Evolutionary conservation across 305 asterid genomes (phyloP), one percentile per base, ranked within the genome.

Genomic region (Stenogyne calaminthoides): DNA sequence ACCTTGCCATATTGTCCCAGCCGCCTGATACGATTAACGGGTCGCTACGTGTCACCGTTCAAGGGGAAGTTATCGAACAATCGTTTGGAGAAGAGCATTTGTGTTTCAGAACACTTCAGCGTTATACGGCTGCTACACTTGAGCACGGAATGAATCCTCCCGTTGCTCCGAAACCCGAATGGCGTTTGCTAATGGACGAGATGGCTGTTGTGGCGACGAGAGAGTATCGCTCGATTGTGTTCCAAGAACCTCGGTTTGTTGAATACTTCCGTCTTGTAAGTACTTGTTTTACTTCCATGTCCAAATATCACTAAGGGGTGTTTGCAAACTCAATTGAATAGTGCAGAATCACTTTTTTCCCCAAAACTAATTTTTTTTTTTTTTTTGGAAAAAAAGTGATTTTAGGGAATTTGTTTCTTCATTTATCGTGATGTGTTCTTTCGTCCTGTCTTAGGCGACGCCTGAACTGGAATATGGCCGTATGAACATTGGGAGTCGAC

Each of bases 401-500:
- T 32, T 32, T 4, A 2, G 32, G 36, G 11, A 7, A 52, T 52
- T 18, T 52, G 11, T 6, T 44, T 14, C 16, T 44, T 11, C 5
- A 44, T 55, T 20, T 56, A 40, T 9, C 12, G 1, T 44, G 34
- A 32, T 9, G 42, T 72, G 22, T 63, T 60, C 40, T 34, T 14
- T 67, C 44, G 18, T 72, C 51, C 42, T 37, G 19, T 75, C 80
- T 40, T 77, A 91, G 96, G 98, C 96, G 19, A 92, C 98, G 2
- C 98, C 98, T 11, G 96, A 92, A 75, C 40, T 90, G 60, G 98
- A 92, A 72, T 92, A 92, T 52, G 98, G 98, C 27, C 88, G 97
- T 54, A 92, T 92, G 97, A 92, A 90, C 81, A 92, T 92, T 42
- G 97, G 97, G 37, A 92, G 97, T 74, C 96, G 96, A 71, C 97